These are phyloP conservation scores for Talaromyces verruculosus DNA, from an alignment of 2,329 filamentous ascomycete genomes.

Conservation along the genomic window DNA sequence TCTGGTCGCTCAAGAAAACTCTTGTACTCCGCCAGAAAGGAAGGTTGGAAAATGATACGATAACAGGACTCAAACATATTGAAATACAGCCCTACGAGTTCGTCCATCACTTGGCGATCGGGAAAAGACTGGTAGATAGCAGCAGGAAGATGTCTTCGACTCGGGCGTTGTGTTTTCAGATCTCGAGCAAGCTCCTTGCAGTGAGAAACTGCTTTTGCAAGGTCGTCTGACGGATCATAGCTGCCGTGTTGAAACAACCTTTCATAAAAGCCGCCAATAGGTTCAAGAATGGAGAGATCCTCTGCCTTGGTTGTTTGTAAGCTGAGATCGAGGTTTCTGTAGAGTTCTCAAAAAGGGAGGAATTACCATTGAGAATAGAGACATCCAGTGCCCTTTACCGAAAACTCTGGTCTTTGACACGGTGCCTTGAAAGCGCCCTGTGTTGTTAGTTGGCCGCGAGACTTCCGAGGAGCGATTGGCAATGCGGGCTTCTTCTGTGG, in stretches of 20 bases:
- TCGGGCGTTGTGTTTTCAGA: constrained; percentile 27
- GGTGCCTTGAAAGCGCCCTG: constrained; percentile 22
- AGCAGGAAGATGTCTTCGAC: constrained; percentile 22
- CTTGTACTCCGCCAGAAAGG: constrained; percentile 57
- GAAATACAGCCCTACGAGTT: constrained; percentile 56
- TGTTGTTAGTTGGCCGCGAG: background rate
- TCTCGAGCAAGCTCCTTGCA: constrained; percentile 29
- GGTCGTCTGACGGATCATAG: background rate
- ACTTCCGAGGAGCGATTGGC: background rate
- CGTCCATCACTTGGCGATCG: constrained; percentile 33
- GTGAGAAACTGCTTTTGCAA: constrained; percentile 22
- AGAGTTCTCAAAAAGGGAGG: background rate
- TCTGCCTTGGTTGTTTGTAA: constrained; percentile 19
- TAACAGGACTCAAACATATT: constrained; percentile 55
- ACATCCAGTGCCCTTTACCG: constrained; percentile 32
- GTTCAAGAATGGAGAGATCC: constrained; percentile 18
- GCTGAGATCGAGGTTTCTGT: background rate
- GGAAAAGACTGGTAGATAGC: constrained; percentile 24
- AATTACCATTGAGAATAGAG: constrained; percentile 23
- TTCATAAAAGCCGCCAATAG: constrained; percentile 16
- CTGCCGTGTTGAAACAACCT: constrained; percentile 6
- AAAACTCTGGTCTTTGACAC: constrained; percentile 30
- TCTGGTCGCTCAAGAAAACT: constrained; percentile 45
- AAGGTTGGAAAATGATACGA: constrained; percentile 58
- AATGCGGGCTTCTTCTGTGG: background rate